phyloP scores from a whole-genome alignment of 2,329 filamentous ascomycete species.

The Claviceps fusiformis region DNA sequence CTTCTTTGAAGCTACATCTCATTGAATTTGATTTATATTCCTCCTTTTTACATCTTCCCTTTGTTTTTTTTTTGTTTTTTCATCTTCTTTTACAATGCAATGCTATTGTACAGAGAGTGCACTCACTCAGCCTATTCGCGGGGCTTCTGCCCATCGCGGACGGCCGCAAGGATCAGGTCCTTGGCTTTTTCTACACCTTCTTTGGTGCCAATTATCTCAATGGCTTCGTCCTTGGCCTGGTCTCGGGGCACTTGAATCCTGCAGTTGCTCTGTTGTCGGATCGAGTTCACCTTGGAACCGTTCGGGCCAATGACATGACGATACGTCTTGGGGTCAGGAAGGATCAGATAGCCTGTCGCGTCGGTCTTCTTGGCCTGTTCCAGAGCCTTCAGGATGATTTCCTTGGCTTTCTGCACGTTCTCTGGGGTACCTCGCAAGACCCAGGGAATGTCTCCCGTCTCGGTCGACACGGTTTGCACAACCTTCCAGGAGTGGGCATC shows the following conservation, averaged over 20 bases:
- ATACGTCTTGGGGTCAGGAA: slow-evolving; percentile 82
- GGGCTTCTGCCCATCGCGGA: slow-evolving; percentile 44
- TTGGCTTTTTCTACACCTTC: slow-evolving; percentile 78
- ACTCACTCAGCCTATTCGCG: slow-evolving; percentile 12
- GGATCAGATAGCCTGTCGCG: slow-evolving; percentile 72
- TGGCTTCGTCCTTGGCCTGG: slow-evolving; percentile 63
- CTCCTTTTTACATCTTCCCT: not conserved
- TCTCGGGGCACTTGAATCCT: slow-evolving; percentile 86
- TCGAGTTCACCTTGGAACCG: slow-evolving; percentile 82
- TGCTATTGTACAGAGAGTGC: not conserved
- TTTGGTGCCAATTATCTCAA: slow-evolving; percentile 71
- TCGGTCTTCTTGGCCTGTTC: slow-evolving; percentile 55
- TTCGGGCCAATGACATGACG: slow-evolving; percentile 79
- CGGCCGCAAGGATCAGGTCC: slow-evolving; percentile 75
- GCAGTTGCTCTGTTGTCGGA: slow-evolving; percentile 83
- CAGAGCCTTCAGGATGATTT: slow-evolving; percentile 58
- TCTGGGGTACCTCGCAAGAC: slow-evolving; percentile 68
- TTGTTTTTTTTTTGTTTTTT: not conserved
- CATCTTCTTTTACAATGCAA: not conserved
- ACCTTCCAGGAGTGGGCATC: slow-evolving; percentile 75
- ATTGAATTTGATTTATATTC: not conserved
- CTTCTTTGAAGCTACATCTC: not conserved
- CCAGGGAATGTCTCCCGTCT: slow-evolving; percentile 73
- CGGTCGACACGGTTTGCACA: slow-evolving; percentile 47
- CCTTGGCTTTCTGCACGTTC: slow-evolving; percentile 68